phyloP scores from a whole-genome alignment of 352 stramenopile species.

The Phytopythium litorale region DNA sequence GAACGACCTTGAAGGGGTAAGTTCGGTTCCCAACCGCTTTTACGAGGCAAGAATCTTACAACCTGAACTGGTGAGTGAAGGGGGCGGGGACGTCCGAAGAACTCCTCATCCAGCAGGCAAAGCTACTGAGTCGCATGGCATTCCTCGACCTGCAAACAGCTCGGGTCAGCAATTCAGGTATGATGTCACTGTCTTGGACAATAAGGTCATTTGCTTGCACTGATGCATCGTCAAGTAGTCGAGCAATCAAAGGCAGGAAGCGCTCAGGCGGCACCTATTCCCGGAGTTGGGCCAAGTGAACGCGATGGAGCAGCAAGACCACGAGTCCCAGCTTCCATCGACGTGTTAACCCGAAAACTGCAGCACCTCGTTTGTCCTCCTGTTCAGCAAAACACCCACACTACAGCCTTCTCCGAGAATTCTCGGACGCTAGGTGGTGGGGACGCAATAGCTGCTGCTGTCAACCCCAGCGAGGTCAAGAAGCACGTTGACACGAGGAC shows the following conservation, averaged over 20 bases:
- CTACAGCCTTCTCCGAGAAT: constrained; percentile 8
- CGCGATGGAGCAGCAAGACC: not conserved
- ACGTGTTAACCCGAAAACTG: constrained; percentile 22
- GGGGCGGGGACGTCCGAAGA: constrained; percentile 39
- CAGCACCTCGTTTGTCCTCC: constrained; percentile 25
- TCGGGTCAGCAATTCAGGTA: constrained; percentile 20
- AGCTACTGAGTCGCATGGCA: constrained; percentile 32
- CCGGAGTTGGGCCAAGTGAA: not conserved
- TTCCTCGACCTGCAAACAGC: constrained; percentile 39
- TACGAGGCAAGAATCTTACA: not conserved
- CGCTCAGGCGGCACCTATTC: not conserved
- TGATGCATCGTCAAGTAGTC: not conserved
- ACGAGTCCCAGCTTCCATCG: not conserved
- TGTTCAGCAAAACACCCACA: constrained; percentile 5
- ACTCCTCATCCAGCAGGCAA: constrained; percentile 44
- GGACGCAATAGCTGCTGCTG: not conserved
- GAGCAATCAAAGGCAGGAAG: not conserved
- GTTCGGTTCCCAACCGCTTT: not conserved
- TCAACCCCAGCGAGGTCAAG: constrained; percentile 21
- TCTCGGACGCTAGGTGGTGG: constrained; percentile 9
- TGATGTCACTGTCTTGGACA: not conserved
- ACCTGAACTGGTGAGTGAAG: constrained; percentile 13
- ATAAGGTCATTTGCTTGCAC: not conserved
- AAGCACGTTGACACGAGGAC: constrained; percentile 36
- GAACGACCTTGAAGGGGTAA: constrained; percentile 63